These are phyloP conservation scores for Gautieria morchelliformis DNA, from an alignment of 768 basidiomycete species.

Conservation along the genomic window DNA sequence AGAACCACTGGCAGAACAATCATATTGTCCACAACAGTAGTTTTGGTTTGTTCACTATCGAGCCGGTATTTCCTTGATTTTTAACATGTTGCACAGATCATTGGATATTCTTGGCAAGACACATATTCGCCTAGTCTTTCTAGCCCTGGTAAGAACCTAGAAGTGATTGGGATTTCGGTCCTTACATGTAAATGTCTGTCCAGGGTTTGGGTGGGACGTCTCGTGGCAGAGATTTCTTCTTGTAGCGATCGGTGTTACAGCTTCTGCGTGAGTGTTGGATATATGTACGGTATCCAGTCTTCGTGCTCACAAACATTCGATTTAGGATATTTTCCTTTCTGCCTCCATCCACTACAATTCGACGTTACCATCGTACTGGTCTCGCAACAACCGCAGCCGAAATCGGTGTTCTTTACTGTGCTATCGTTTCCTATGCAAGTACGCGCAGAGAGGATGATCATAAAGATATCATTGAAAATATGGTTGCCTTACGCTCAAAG, in stretches of 20 bases:
- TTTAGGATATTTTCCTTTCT: slow-evolving; percentile 57
- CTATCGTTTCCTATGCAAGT: slow-evolving; percentile 64
- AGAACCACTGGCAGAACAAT: neutral
- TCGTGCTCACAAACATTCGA: slow-evolving; percentile 7
- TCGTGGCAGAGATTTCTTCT: slow-evolving; percentile 68
- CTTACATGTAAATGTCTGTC: neutral
- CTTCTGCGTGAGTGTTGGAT: slow-evolving; percentile 52
- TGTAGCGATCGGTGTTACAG: slow-evolving; percentile 61
- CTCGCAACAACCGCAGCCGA: slow-evolving; percentile 61
- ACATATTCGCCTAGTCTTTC: slow-evolving; percentile 35
- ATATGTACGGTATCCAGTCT: neutral
- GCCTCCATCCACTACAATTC: slow-evolving; percentile 68
- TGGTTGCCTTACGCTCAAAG: slow-evolving; percentile 71
- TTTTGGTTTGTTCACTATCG: slow-evolving; percentile 16
- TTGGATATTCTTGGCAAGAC: slow-evolving; percentile 70
- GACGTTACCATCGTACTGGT: slow-evolving; percentile 59
- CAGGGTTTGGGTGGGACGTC: slow-evolving; percentile 50
- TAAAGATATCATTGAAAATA: slow-evolving; percentile 46
- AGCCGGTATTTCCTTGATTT: neutral
- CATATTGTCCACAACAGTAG: neutral
- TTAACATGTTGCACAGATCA: slow-evolving; percentile 32
- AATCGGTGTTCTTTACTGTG: slow-evolving; percentile 65
- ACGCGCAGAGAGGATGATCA: slow-evolving; percentile 40
- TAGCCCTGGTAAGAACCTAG: slow-evolving; percentile 27
- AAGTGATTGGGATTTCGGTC: too few relatives aligned